Percentiles rank a stretch among this genome's conserved stretches.
phyloP scores from a whole-genome alignment of 2,329 filamentous ascomycete species.

The Cladobotryum mycophilum region DNA sequence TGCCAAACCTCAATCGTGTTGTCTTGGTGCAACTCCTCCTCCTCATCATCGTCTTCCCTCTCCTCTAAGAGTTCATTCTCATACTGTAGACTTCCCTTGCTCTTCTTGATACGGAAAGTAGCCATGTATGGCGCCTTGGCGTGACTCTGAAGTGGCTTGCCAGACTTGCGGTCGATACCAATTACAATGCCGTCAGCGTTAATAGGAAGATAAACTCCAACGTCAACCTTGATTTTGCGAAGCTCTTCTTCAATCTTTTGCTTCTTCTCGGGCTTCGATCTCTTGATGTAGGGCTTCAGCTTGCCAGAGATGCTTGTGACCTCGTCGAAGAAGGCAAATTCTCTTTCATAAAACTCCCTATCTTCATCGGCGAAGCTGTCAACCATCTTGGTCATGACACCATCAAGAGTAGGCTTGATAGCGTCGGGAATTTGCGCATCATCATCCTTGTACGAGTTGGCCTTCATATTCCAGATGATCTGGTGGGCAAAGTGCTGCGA shows the following conservation, averaged over 20 bases:
- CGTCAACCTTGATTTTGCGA: conserved; percentile 92
- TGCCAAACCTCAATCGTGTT: conserved; percentile 93
- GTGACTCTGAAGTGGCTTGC: conserved; percentile 94
- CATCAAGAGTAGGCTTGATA: conserved; percentile 89
- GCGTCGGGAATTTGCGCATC: conserved; percentile 83
- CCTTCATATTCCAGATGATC: conserved; percentile 99
- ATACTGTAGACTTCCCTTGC: conserved; percentile 48
- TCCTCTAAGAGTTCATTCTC: conserved; percentile 47
- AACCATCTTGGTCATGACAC: conserved; percentile 79
- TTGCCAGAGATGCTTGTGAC: conserved; percentile 95
- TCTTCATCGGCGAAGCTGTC: conserved; percentile 74
- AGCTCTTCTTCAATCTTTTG: conserved; percentile 98
- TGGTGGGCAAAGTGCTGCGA: conserved; percentile 99
- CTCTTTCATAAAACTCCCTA: conserved; percentile 80
- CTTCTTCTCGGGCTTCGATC: conserved; percentile 92
- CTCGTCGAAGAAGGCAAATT: conserved; percentile 97
- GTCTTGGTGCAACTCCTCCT: conserved; percentile 22
- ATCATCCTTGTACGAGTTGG: conserved; percentile 96
- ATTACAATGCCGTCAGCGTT: conserved; percentile 97
- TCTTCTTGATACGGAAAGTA: conserved; percentile 93
- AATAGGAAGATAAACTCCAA: conserved; percentile 93
- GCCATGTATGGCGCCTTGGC: conserved; percentile 99
- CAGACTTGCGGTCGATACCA: conserved; percentile 95
- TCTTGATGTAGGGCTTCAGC: conserved; percentile 86
- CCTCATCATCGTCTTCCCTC: conserved; percentile 28